Evolutionary conservation across 805 yeast genomes (phyloP), one percentile per base, ranked within the genome.

Genomic region (Candida pseudofarinosa): DNA sequence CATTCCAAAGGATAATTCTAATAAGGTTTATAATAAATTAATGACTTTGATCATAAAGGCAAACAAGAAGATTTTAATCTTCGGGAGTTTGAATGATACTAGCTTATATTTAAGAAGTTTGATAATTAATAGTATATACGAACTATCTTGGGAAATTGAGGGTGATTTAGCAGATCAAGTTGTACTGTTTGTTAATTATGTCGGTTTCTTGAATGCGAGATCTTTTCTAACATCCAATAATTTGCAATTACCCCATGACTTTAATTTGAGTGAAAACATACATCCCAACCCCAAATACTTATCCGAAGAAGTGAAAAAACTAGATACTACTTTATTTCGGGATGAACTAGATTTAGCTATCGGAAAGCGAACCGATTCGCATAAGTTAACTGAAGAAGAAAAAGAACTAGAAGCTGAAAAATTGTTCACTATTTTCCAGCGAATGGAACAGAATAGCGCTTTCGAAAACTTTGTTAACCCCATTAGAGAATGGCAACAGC

Each of bases 371-470:
- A 26, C n/a, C 13, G 39, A 12, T 5, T 13, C 14, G 14, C 14
- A 15, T 7, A 42, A 10, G 15, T 59, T 70, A 63, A 61, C 72
- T 1, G 61, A 60, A 6, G 73, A 66, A 39, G 76, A 72, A 43
- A 70, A 72, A 50, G 71, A 65, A 47, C 50, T 49, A 5, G 76
- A 72, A 46, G 76, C 76, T 2, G 77, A 72, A 41, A 60, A 69
- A 45, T 47, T 72, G 43, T 71, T 68, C 51, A 62, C 58, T 3
- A 40, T 69, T 4, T 69, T 72, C 46, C 74, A 69, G 36, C 51
- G 74, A 49, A 62, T 69, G 58, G 69, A 63, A 45, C 58, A 56
- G 38, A 55, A 57, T 35, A 67, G 71, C 2, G 56, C 61, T 2
- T 60, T 71, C 42, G 58, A 65, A 32, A 50, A 53, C 17, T 67